Conservation (phyloP, 2,329 filamentous ascomycete species). For the Hirsutella minnesotensis region DNA sequence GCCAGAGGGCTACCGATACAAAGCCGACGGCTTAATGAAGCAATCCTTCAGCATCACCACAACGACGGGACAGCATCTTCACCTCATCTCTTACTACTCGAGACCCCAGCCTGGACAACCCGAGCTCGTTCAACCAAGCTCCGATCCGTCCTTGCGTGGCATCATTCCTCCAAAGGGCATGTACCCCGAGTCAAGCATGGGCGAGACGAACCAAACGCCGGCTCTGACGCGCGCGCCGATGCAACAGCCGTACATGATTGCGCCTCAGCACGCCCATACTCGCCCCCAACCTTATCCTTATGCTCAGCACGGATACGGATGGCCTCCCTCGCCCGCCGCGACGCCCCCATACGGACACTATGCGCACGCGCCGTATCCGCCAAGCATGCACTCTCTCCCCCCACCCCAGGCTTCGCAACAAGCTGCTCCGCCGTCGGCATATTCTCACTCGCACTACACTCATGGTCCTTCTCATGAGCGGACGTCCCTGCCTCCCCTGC, state of each 20-base stretch:
- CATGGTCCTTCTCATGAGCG: slow-evolving; percentile 18
- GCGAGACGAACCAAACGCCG: slow-evolving; percentile 70
- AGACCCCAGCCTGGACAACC: slow-evolving; percentile 61
- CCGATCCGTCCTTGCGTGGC: slow-evolving; percentile 65
- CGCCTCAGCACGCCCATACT: slow-evolving; percentile 19
- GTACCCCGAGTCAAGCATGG: slow-evolving; percentile 92
- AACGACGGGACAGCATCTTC: slow-evolving; percentile 74
- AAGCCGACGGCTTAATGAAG: slow-evolving; percentile 96
- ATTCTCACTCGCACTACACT: slow-evolving; percentile 16
- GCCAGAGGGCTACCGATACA: slow-evolving; percentile 86
- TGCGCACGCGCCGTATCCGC: slow-evolving; percentile 23
- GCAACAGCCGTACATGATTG: slow-evolving; percentile 29
- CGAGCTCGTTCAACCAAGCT: slow-evolving; percentile 69
- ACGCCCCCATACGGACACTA: slow-evolving; percentile 42
- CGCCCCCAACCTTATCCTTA: slow-evolving; percentile 21
- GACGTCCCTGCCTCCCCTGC: slow-evolving; percentile 23
- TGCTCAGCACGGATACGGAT: slow-evolving; percentile 32
- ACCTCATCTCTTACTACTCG: slow-evolving; percentile 95
- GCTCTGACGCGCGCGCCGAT: slow-evolving; percentile 68
- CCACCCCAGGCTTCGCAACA: slow-evolving; percentile 17
- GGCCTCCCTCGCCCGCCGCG: slow-evolving; percentile 43
- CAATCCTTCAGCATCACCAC: slow-evolving; percentile 99
- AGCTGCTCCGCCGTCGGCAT: slow-evolving; percentile 11
- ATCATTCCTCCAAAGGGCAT: slow-evolving; percentile 86
- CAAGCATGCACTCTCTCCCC: slow-evolving; percentile 15